These are phyloP conservation scores for Byssoonygena ceratinophila DNA, from an alignment of 2,329 filamentous ascomycete genomes.

Conservation along the genomic window DNA sequence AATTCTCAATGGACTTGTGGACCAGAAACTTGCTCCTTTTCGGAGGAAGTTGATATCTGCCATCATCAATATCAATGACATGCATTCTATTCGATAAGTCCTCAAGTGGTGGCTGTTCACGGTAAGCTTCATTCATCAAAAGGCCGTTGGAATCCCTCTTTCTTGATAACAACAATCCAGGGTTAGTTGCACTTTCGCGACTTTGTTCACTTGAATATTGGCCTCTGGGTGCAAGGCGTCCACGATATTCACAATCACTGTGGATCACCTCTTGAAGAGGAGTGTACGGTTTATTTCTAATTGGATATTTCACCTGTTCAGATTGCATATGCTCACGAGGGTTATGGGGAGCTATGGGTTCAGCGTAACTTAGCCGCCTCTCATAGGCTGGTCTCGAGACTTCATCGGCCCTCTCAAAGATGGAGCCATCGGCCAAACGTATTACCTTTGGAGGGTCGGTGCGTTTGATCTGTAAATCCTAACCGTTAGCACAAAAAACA, in stretches of 20 bases:
- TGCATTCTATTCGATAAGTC: constrained; percentile 20
- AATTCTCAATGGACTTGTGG: constrained; percentile 15
- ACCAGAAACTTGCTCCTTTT: constrained; percentile 29
- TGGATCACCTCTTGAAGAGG: not conserved
- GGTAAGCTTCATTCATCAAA: constrained; percentile 5
- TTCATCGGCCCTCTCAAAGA: constrained; percentile 19
- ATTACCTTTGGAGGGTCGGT: constrained; percentile 17
- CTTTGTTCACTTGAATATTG: not conserved
- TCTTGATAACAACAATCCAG: not conserved
- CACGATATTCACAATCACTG: constrained; percentile 16
- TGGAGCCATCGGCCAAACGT: constrained; percentile 19
- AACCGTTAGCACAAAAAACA: constrained; percentile 1
- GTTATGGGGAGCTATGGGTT: not conserved
- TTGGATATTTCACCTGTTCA: constrained; percentile 12
- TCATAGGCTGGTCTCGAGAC: not conserved
- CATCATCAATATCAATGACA: constrained; percentile 20
- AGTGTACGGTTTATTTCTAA: not conserved
- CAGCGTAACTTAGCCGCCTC: not conserved
- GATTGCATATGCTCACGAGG: not conserved
- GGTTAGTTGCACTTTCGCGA: not conserved
- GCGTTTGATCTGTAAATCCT: constrained; percentile 6
- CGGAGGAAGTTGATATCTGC: constrained; percentile 20
- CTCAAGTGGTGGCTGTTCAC: constrained; percentile 17
- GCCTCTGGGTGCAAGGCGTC: constrained; percentile 24
- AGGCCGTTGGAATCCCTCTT: constrained; percentile 8